Conservation (phyloP, 345 rosid genomes). For the Pistacia atlantica region DNA sequence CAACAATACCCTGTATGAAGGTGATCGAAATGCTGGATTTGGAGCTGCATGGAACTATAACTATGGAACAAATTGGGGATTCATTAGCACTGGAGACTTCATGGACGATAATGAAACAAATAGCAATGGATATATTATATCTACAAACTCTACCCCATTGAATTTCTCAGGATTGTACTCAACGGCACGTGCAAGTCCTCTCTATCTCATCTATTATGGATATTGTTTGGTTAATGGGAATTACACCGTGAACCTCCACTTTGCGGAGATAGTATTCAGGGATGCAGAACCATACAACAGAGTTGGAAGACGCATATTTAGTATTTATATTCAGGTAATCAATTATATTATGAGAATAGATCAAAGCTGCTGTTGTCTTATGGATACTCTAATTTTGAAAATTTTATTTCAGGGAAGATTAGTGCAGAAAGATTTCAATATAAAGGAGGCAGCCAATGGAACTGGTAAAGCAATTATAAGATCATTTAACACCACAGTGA, state of each 20-base stretch:
- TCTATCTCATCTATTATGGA: slow-evolving; percentile 47
- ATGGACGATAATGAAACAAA: slow-evolving; percentile 35
- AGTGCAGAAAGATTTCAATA: slow-evolving; percentile 35
- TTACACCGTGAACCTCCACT: slow-evolving; percentile 56
- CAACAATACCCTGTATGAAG: slow-evolving; percentile 23
- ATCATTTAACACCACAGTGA: slow-evolving; percentile 3
- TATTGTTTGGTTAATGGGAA: slow-evolving; percentile 55
- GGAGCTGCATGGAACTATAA: slow-evolving; percentile 35
- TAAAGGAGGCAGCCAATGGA: slow-evolving; percentile 30
- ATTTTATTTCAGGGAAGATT: slow-evolving; percentile 28
- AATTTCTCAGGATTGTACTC: slow-evolving; percentile 32
- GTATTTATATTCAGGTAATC: slow-evolving; percentile 56
- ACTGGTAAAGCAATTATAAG: slow-evolving; percentile 22
- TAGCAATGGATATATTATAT: slow-evolving; percentile 9
- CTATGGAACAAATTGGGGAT: slow-evolving; percentile 44
- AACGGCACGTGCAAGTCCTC: slow-evolving; percentile 49
- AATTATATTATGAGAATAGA: background rate
- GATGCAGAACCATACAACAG: slow-evolving; percentile 40
- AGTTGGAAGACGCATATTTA: slow-evolving; percentile 51
- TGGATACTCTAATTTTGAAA: background rate
- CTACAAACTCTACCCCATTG: slow-evolving; percentile 12
- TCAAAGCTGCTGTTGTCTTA: no score
- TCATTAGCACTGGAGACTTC: slow-evolving; percentile 60
- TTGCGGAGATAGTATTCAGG: slow-evolving; percentile 53
- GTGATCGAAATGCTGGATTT: slow-evolving; percentile 28